These are phyloP conservation scores for Spencermartinsiella europaea DNA, from an alignment of 805 yeast genomes.

Conservation along the genomic window DNA sequence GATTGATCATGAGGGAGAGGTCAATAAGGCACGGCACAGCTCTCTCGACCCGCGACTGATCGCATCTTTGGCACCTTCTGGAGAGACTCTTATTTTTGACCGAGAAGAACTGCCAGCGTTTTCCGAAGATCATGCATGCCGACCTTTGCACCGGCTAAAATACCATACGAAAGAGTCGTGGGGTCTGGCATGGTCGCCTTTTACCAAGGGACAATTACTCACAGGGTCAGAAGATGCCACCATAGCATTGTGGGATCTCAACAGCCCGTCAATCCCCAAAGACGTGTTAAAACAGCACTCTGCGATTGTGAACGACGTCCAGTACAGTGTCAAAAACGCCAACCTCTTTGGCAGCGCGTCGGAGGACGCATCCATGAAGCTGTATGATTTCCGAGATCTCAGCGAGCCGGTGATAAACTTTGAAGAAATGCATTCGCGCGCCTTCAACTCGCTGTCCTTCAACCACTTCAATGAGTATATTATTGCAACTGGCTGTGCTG, in stretches of 20 bases:
- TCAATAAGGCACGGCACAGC: slow-evolving; percentile 55
- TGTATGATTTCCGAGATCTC: slow-evolving; percentile 51
- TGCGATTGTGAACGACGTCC: slow-evolving; percentile 61
- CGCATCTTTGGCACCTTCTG: slow-evolving; percentile 49
- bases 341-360: slow-evolving; percentile 63
- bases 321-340: slow-evolving; percentile 45
- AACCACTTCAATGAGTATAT: slow-evolving; percentile 49
- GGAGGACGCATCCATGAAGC: slow-evolving; percentile 59
- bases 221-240: slow-evolving; percentile 68
- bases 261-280: slow-evolving; percentile 30
- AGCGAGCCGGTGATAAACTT: slow-evolving; percentile 35
- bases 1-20: slow-evolving; percentile 66
- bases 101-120: slow-evolving; percentile 35
- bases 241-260: slow-evolving; percentile 72
- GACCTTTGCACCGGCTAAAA: slow-evolving; percentile 18
- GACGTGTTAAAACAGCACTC: slow-evolving; percentile 40
- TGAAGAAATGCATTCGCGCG: slow-evolving; percentile 25
- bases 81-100: slow-evolving; percentile 32
- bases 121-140: slow-evolving; percentile 10
- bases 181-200: slow-evolving; percentile 63
- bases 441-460: slow-evolving; percentile 60
- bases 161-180: slow-evolving; percentile 62
- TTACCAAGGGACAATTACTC: slow-evolving; percentile 40
- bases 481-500: slow-evolving; percentile 75
- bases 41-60: slow-evolving; percentile 43